A percentile compares a stretch with the other conserved stretches of the same genome.
Conservation (phyloP, 1,284 basidiomycete genomes). For the Pulchroboletus neoregius region DNA sequence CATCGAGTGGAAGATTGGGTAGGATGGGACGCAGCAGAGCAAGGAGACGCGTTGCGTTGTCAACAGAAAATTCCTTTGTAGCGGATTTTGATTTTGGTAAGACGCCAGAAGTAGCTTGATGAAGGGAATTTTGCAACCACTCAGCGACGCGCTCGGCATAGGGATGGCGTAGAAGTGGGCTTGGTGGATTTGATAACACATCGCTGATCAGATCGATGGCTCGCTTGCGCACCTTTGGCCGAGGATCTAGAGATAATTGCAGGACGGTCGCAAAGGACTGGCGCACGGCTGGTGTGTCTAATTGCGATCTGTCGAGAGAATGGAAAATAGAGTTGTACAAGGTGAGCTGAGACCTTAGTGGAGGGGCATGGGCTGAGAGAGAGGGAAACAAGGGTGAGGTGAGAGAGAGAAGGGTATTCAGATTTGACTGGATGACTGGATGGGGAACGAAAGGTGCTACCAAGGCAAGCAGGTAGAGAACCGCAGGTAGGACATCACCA, state of each 20-base stretch:
- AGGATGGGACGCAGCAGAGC: constrained; percentile 67
- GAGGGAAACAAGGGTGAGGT: constrained; percentile 76
- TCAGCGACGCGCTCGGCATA: constrained; percentile 78
- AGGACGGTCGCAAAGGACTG: constrained; percentile 78
- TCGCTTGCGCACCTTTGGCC: constrained; percentile 92
- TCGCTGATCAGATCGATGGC: constrained; percentile 85
- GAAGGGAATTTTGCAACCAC: constrained; percentile 72
- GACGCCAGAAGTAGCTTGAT: constrained; percentile 60
- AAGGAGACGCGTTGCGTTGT: constrained; percentile 79
- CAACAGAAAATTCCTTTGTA: constrained; percentile 59
- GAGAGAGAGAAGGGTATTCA: constrained; percentile 61
- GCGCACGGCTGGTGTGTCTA: constrained; percentile 66
- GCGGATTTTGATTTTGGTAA: constrained; percentile 54
- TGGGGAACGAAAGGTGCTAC: constrained; percentile 71
- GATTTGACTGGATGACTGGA: constrained; percentile 68
- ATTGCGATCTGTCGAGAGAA: constrained; percentile 65
- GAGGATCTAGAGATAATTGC: constrained; percentile 78
- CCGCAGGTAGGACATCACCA: constrained; percentile 81
- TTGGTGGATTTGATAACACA: constrained; percentile 69
- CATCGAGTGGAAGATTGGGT: constrained; percentile 60
- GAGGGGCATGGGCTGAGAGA: constrained; percentile 60
- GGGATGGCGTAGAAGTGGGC: constrained; percentile 77
- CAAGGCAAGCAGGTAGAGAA: constrained; percentile 86
- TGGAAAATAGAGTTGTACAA: constrained; percentile 66
- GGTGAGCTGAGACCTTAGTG: constrained; percentile 72